Conservation (phyloP, 2,329 filamentous ascomycete genomes). For the Phaeoacremonium minimum region DNA sequence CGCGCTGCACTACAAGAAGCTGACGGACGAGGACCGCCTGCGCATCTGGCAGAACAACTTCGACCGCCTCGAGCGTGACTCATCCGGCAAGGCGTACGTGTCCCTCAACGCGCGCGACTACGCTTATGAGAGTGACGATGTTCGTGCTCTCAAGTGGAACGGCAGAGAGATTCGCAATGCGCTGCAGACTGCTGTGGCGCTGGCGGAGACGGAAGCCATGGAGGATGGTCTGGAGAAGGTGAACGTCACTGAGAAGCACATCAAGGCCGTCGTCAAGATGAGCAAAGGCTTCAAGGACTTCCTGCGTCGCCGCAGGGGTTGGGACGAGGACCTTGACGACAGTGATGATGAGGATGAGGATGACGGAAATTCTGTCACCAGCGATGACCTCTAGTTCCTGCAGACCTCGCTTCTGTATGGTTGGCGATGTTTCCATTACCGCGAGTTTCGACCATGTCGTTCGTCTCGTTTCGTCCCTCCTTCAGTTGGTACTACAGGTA, state of each 20-base stretch:
- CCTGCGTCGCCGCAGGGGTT: constrained; percentile 11
- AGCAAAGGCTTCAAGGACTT: constrained; percentile 31
- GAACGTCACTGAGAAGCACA: constrained; percentile 25
- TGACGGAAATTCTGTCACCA: background rate
- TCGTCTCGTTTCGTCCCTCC: too few relatives aligned
- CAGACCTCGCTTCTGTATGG: too few relatives aligned
- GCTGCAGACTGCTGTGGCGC: constrained; percentile 36
- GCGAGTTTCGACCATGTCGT: too few relatives aligned
- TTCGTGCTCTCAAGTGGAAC: constrained; percentile 33
- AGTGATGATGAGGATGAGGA: constrained; percentile 9
- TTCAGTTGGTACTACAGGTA: too few relatives aligned
- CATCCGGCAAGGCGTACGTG: constrained; percentile 28
- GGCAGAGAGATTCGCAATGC: constrained; percentile 29
- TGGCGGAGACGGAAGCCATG: constrained; percentile 35
- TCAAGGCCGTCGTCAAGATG: constrained; percentile 31
- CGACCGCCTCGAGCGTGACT: constrained; percentile 38
- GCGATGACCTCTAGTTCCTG: too few relatives aligned
- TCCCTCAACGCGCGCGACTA: constrained; percentile 32
- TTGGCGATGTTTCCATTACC: too few relatives aligned
- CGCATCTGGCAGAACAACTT: constrained; percentile 42
- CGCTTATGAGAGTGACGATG: constrained; percentile 28
- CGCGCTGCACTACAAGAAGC: constrained; percentile 38
- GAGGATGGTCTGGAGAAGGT: constrained; percentile 25
- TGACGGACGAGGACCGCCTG: constrained; percentile 34
- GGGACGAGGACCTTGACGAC: constrained; percentile 9